Base-by-base conservation (phyloP, 768 basidiomycete genomes). In the Mycena alexandri region DNA sequence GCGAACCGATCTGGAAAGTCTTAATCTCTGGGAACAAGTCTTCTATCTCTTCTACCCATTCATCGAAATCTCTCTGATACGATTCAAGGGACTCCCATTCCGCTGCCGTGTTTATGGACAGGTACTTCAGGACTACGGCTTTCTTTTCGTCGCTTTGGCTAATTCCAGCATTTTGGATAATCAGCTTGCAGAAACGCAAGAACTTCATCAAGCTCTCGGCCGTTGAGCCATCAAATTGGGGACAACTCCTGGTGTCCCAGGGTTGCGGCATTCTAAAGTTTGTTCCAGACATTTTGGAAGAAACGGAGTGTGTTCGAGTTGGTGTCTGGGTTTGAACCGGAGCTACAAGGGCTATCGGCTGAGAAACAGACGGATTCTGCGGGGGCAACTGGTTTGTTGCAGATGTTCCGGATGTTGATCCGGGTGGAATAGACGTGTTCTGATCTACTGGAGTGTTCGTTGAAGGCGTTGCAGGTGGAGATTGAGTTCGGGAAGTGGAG, bases 191-290 rank as follows among this genome's bases (percentile, higher is more conserved):
- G 16, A 16, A 16, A 25, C 19, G 17, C 17, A 52, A 16, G 29
- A 16, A 52, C 16, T 34, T 52, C 50, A 52, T 52, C 7, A 52
- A 29, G 29, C 50, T 52, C 13, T 52, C 50, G 3, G 50, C 50
- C 16, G 29, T 52, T 9, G 11, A 33, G 7, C 50, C 50, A 52
- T 52, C 50, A 10, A 52, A 52, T 13, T 16, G 5, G 5, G 29
- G 50, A 8, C 50, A 29, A 19, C 9, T 52, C 25, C 50, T 13
- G 7, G 25, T 33, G 14, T 52, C 50, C 50, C 50, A 52, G 2
- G 50, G n/a, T n/a, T n/a, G n/a, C n/a, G n/a, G n/a, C n/a, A n/a
- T n/a, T n/a, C n/a, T n/a, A n/a, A n/a, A n/a, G n/a, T n/a, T n/a
- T n/a, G n/a, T n/a, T n/a, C n/a, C n/a, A n/a, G n/a, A n/a, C n/a